Conservation (phyloP, 768 basidiomycete genomes). For the Pulveroboletus sp. region DNA sequence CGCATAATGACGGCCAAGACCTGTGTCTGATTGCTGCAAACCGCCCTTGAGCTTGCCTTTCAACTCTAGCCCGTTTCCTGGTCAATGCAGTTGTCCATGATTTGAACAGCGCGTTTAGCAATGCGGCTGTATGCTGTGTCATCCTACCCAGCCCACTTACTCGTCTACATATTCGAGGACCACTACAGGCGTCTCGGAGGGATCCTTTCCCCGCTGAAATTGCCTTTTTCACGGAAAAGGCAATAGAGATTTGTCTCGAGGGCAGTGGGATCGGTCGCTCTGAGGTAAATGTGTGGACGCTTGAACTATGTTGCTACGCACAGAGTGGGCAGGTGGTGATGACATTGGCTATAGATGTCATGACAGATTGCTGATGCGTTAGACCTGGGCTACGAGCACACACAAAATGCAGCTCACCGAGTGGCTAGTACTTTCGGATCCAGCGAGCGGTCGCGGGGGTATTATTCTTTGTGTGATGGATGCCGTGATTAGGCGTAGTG, state of each 20-base stretch:
- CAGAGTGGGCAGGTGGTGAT: slow-evolving; percentile 17
- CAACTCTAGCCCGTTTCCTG: slow-evolving; percentile 18
- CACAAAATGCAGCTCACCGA: slow-evolving; percentile 27
- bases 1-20: slow-evolving; percentile 30
- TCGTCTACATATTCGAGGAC: slow-evolving; percentile 12
- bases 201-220: slow-evolving; percentile 31
- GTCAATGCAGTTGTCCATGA: slow-evolving; percentile 5
- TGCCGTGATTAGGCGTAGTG: background rate
- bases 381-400: slow-evolving; percentile 29
- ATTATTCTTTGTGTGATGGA: background rate
- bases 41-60: slow-evolving; percentile 21
- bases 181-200: slow-evolving; percentile 8
- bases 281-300: slow-evolving; percentile 10
- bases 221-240: slow-evolving; percentile 40
- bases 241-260: slow-evolving; percentile 59
- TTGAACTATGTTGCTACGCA: slow-evolving; percentile 16
- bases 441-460: slow-evolving; percentile 29
- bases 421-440: slow-evolving; percentile 14
- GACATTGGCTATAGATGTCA: slow-evolving; percentile 1
- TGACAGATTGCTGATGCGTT: slow-evolving; percentile 13
- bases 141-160: slow-evolving; percentile 9
- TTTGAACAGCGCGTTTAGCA: slow-evolving; percentile 8
- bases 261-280: slow-evolving; percentile 30
- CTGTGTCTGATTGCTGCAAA: slow-evolving; percentile 14
- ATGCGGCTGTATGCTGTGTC: slow-evolving; percentile 7